Evolutionary conservation across 805 yeast genomes (phyloP).

Genomic region (Komagataella populi): DNA sequence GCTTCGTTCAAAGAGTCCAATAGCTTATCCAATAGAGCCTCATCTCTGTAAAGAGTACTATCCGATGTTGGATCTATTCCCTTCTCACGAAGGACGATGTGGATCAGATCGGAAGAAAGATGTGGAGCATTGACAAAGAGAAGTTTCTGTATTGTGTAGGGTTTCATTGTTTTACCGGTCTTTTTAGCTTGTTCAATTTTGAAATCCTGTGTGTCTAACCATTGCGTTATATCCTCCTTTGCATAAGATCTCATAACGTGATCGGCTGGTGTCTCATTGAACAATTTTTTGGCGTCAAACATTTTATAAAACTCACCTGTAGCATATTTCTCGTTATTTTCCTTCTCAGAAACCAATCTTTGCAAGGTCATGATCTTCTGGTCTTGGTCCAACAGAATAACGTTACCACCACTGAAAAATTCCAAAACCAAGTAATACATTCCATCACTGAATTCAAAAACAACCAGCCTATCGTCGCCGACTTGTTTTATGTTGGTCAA

Average conservation of each 20-base stretch:
- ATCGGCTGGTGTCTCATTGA: conserved; percentile 3
- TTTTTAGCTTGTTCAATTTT: conserved; percentile 15
- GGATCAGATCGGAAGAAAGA: conserved; percentile 67
- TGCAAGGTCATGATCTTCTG: conserved; percentile 58
- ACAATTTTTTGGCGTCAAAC: conserved; percentile 28
- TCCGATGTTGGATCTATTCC: conserved; percentile 32
- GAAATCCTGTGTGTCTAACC: conserved; percentile 14
- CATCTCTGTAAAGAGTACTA: conserved; percentile 16
- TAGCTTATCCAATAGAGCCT: conserved; percentile 15
- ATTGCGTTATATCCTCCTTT: conserved; percentile 17
- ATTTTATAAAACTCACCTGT: conserved; percentile 61
- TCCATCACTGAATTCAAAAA: conserved; percentile 78
- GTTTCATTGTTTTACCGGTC: conserved; percentile 24
- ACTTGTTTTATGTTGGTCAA: conserved; percentile 62
- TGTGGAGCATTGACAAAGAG: conserved; percentile 57
- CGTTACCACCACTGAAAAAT: conserved; percentile 91
- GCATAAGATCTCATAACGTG: conserved; percentile 6
- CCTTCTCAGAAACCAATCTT: conserved; percentile 67
- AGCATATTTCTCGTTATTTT: conserved; percentile 47
- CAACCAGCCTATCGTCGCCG: conserved; percentile 71
- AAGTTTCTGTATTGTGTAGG: conserved; percentile 54
- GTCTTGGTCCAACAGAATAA: conserved; percentile 60
- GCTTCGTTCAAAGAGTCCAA: conserved; percentile 31
- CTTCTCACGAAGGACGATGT: conserved; percentile 32
- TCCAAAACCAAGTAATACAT: conserved; percentile 66